Evolutionary conservation across 164 flowering plant species (phyloP), one percentile per base, ranked within the genome.

Genomic region (Protea cynaroides): DNA sequence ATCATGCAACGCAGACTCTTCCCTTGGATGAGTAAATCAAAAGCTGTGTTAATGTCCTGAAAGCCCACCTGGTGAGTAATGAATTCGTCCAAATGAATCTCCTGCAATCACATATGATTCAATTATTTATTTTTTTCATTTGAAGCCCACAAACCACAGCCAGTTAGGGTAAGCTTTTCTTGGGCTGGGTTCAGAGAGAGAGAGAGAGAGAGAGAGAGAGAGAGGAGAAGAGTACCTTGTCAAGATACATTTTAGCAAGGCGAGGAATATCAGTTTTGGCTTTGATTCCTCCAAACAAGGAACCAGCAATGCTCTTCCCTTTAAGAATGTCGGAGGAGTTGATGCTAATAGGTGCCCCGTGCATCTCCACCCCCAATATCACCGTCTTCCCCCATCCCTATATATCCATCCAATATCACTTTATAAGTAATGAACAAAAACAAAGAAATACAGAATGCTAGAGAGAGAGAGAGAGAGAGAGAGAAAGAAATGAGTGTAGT

Each of bases 331-430:
- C 82, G 1, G 7, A 37, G 18, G 74, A 11, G 68, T 59, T 61
- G 12, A 86, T 3, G 65, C 65, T 67, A 17, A 86, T 0, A 0
- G 83, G 78, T 2, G 75, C 17, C 0, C 85, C 86, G 18, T 78
- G 78, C 91, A 70, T 70, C 64, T 82, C 86, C 62, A 86, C 74
- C 18, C 97, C 97, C 47, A 90, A 60, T 34, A 90, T 68, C 23
- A 90, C 71, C 10, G 94, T 84, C 75, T 82, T 87, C 0, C 94
- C 92, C 81, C 86, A 78, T 0, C 89, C 91, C 91, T 85, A 57
- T 29, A 3, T 5, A 29, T 29, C 3, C 25, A 15, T 22, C 18
- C 15, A 43, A 40, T 10, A 40, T 1, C 10, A 8, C 46, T 1
- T 8, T 21, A 8, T 0, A 25, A 53, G 0, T 29, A 29, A 7